Percentiles rank a stretch among this genome's conserved stretches.
phyloP scores from a whole-genome alignment of 768 basidiomycete species.

The Sistotremastrum niveocremeum region DNA sequence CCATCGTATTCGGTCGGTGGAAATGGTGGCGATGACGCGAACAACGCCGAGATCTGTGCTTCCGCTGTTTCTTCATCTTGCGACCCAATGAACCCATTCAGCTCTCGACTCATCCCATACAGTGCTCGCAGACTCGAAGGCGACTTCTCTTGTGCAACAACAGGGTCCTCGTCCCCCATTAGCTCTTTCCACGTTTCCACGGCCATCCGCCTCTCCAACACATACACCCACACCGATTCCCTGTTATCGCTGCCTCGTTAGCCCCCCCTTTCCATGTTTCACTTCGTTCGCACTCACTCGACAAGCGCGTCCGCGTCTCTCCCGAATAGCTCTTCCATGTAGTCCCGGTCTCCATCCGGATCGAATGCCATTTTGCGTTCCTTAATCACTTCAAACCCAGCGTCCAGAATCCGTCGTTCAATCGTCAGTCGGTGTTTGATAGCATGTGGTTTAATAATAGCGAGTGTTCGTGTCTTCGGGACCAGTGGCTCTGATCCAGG shows the following conservation, averaged over 20 bases:
- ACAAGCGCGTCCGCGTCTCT: slow-evolving; percentile 59
- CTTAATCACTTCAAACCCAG: slow-evolving; percentile 76
- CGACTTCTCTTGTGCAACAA: slow-evolving; percentile 35
- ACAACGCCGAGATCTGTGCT: slow-evolving; percentile 63
- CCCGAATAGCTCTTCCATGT: slow-evolving; percentile 68
- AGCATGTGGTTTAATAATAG: slow-evolving; percentile 75
- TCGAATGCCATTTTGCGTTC: slow-evolving; percentile 86
- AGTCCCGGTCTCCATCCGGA: slow-evolving; percentile 67
- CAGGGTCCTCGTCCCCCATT: slow-evolving; percentile 56
- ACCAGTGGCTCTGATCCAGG: neutral
- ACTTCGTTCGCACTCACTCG: slow-evolving; percentile 40
- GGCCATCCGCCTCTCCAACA: slow-evolving; percentile 69
- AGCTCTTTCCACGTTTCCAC: slow-evolving; percentile 70
- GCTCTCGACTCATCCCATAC: slow-evolving; percentile 38
- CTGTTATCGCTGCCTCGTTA: slow-evolving; percentile 20
- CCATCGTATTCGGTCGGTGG: slow-evolving; percentile 34
- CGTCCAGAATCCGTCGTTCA: slow-evolving; percentile 64
- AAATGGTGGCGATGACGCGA: slow-evolving; percentile 75
- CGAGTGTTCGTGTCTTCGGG: slow-evolving; percentile 47
- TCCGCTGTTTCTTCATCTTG: slow-evolving; percentile 57
- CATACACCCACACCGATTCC: slow-evolving; percentile 85
- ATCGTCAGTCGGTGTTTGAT: slow-evolving; percentile 64
- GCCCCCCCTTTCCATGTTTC: too few species aligned
- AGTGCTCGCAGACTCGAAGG: slow-evolving; percentile 61
- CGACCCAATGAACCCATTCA: slow-evolving; percentile 67